Evolutionary conservation across 495 filamentous ascomycete genomes (phyloP), one percentile per base, ranked within the genome.

Genomic region (Saxophila tyrrhenica): DNA sequence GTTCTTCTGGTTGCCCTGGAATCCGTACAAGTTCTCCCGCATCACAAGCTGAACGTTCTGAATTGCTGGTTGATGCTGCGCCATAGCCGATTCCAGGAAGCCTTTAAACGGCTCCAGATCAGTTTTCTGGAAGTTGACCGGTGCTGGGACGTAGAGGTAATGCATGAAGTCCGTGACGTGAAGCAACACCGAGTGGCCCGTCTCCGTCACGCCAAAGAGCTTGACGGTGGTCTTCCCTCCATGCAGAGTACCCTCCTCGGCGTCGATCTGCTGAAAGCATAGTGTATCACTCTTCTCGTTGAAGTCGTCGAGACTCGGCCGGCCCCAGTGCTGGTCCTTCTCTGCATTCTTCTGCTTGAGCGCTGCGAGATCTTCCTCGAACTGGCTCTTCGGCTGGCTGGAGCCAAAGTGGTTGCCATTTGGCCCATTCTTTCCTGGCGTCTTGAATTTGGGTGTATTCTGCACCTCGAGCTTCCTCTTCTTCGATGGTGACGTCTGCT

Each of bases 121-220:
- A 5, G 77, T 72, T 53, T 79, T 78, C 13, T 75, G 76, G 69
- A 99, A 99, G 20, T 76, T 77, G 3, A 90, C 72, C 0, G 92
- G 92, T 1, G 92, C 92, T 9, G 87, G 83, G 45, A 97, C 82
- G 62, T 95, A 99, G 48, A 99, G 79, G 62, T 99, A 99, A 67
- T 97, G 92, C 55, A 86, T 81, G 68, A 99, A 99, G 65, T 87
- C 87, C 5, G 86, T 95, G 53, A 99, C 89, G 68, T 99, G 90
- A 17, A 99, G 75, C 55, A 97, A 75, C 9, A 95, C 91, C 1
- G 92, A 97, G 70, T 99, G 87, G 56, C 92, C 92, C 2, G 84
- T 84, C 76, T 92, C 87, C n/a, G 91, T 96, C n/a, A 96, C 88
- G 61, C 92, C 92, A 67, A 96, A 99, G 15, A 99, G 77, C 69